A percentile compares a stretch with the other conserved stretches of the same genome.
Evolutionary conservation across 495 filamentous ascomycete species (phyloP).

Genomic region (Hyphodiscus hymeniophilus): DNA sequence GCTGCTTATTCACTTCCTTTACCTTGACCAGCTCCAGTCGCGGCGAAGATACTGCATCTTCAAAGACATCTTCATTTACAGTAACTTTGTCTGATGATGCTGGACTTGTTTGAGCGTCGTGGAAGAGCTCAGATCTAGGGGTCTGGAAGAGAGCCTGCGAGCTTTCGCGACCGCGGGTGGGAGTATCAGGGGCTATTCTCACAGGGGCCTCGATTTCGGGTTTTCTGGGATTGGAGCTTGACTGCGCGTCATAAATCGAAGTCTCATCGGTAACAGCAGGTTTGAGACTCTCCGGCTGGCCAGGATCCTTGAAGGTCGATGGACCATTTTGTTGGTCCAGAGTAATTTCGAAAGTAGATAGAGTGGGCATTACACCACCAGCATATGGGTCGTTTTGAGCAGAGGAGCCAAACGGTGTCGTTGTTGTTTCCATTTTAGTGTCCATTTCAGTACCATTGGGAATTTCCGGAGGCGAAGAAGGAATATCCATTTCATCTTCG

Average conservation of each 20-base stretch:
- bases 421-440: too few species aligned
- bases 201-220: background rate
- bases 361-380: background rate
- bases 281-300: background rate
- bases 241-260: too few species aligned
- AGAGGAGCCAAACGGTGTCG: slow-evolving; percentile 11
- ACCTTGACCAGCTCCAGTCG: background rate
- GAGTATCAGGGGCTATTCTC: background rate
- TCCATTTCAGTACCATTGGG: slow-evolving; percentile 2
- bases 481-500: slow-evolving; percentile 5
- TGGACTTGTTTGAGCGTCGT: slow-evolving; percentile 39
- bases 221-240: background rate
- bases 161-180: background rate
- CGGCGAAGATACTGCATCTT: slow-evolving; percentile 18
- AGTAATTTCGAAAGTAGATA: slow-evolving; percentile 10
- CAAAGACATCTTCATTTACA: slow-evolving; percentile 14
- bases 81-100: slow-evolving; percentile 11
- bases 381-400: slow-evolving; percentile 18
- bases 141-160: background rate
- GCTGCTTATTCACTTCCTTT: slow-evolving; percentile 6
- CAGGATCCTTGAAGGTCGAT: background rate
- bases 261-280: background rate
- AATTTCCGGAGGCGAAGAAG: slow-evolving; percentile 14
- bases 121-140: slow-evolving; percentile 25
- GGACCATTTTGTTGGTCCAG: background rate